Evolutionary conservation across 2,329 filamentous ascomycete genomes (phyloP), one percentile per base, ranked within the genome.

Genomic region (Stachybotrys elegans): DNA sequence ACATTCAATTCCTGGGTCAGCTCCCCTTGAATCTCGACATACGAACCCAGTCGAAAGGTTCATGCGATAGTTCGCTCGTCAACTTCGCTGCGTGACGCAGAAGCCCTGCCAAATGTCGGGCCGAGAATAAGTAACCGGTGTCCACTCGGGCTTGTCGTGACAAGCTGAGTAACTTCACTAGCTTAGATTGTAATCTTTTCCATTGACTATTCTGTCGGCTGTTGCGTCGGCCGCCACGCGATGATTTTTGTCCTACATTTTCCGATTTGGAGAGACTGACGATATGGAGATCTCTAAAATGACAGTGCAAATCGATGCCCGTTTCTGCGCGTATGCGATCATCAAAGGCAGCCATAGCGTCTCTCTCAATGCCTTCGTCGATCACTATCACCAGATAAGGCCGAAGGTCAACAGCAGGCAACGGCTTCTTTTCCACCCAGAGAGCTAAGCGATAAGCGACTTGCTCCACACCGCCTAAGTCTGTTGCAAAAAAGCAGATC

Each of bases 401-500:
- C 42, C 29, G 32, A 20, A 36, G 37, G 19, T 4, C 17, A 23
- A 22, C 27, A 17, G 22, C 38, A 11, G 43, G 37, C 22, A 32
- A 34, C 32, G 17, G 35, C 17, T 22, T 19, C n/a, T 36, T 36
- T 19, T 27, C 31, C 20, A 17, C 34, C 43, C 43, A 45, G 6
- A 39, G 4, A 16, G 38, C n/a, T 19, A 45, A 22, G 20, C 21
- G 43, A 17, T 25, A 39, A n/a, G 42, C 25, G 16, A 39, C 29
- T 17, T 16, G 21, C 12, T 45, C 35, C n/a, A 37, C 40, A 13
- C 43, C 43, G 6, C 43, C 43, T 14, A 45, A 42, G 19, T 45
- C 43, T 36, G 39, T 31, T 17, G 37, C 38, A 31, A 45, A 45
- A n/a, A 45, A 13, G 21, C 43, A 45, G 22, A 42, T 17, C 16